Evolutionary conservation across 345 rosid genomes (phyloP).

Genomic region (Chamaenerion angustifolium): DNA sequence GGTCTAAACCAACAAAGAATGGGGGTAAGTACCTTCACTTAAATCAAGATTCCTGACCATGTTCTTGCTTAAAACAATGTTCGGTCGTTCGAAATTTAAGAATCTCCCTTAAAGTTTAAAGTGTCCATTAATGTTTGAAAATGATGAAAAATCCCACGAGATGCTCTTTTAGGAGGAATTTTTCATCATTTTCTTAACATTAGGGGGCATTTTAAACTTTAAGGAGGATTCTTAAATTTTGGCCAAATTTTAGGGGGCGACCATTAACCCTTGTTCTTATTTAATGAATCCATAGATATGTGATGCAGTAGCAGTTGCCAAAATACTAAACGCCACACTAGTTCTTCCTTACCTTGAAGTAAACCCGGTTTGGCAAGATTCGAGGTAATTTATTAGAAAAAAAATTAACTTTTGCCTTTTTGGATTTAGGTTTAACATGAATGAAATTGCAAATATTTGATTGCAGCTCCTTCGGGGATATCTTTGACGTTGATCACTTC

Average conservation of each 20-base stretch:
- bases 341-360: conserved; percentile 80
- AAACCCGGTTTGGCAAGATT: conserved; percentile 93
- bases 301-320: conserved; percentile 96
- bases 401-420: not conserved
- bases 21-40: conserved; percentile 44
- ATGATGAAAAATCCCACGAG: too few relatives aligned
- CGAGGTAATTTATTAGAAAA: conserved; percentile 82
- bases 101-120: too few relatives aligned
- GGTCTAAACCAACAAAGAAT: conserved; percentile 95
- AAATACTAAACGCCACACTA: conserved; percentile 82
- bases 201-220: too few relatives aligned
- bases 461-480: conserved; percentile 74
- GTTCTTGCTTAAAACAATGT: not conserved
- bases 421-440: too few relatives aligned
- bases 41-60: too few relatives aligned
- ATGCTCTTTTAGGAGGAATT: too few relatives aligned
- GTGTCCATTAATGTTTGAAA: too few relatives aligned
- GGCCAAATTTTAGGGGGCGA: too few relatives aligned
- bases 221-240: too few relatives aligned
- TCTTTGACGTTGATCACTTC: conserved; percentile 87
- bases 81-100: too few relatives aligned
- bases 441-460: not conserved
- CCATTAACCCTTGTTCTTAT: too few relatives aligned
- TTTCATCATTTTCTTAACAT: too few relatives aligned
- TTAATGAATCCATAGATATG: conserved; percentile 37